Evolutionary conservation across 805 yeast species (phyloP), one percentile per base, ranked within the genome.

Genomic region (Brettanomyces anomalus): DNA sequence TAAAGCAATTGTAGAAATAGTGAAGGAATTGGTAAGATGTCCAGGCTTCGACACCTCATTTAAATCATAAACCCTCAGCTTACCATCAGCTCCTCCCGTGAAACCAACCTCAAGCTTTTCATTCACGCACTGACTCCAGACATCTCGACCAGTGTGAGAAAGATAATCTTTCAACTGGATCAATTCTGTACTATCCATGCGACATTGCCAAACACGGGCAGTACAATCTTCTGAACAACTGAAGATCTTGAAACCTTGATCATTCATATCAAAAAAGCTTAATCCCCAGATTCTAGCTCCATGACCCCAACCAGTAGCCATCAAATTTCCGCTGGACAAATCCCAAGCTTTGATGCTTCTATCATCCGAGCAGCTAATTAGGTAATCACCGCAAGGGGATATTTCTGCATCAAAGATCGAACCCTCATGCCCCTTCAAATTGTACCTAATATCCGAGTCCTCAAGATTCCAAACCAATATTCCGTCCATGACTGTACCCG

Each of bases 261-360:
- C 61, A 6, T 6, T 28, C 15, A 59, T 51, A 5, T 64, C 63
- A 45, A 66, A 73, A 55, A 86, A 85, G 40, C 69, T 70, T 37
- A 90, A 65, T 36, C 75, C 73, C 98, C 98, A 93, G 34, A 93
- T 89, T 56, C 98, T 74, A 0, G 97, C 90, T 1, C 84, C 81
- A 57, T 93, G 98, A 13, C 97, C 98, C 97, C 97, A 93, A 0
- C 96, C 97, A 21, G 79, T 75, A 1, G 90, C 83, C 33, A 84
- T 51, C 30, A 78, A 61, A 10, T 62, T 52, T 1, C 94, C 90
- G 1, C 74, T 55, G 5, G 54, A 53, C 47, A 81, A 64, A 51
- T 77, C 77, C 81, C 88, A 88, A 5, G 90, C 57, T 44, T 79
- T 81, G 43, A 93, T 78, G 0, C 96, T 85, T 47, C 98, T 71